Evolutionary conservation across 768 basidiomycete species (phyloP).

Genomic region (Auricularia auricula-judae): DNA sequence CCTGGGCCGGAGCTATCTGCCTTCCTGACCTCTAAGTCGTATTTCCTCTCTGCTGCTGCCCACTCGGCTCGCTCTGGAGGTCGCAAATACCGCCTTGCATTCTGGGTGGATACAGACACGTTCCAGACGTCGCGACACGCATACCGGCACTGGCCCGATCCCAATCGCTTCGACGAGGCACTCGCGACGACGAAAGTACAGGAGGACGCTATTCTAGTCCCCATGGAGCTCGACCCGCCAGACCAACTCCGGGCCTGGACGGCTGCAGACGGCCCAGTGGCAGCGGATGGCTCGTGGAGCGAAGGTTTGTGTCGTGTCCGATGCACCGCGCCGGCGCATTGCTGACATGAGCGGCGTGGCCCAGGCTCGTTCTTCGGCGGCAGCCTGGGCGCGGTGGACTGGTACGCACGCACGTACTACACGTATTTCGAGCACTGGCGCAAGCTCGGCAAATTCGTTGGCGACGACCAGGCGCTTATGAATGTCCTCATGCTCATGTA

Average conservation of each 20-base stretch:
- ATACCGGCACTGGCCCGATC: constrained; percentile 38
- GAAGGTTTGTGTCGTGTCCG: constrained; percentile 27
- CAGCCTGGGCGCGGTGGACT: constrained; percentile 28
- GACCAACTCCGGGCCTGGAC: constrained; percentile 27
- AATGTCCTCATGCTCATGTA: constrained; percentile 35
- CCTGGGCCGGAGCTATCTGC: constrained; percentile 44
- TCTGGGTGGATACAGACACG: constrained; percentile 49
- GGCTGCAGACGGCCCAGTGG: constrained; percentile 37
- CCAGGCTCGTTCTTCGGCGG: constrained; percentile 51
- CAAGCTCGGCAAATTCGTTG: constrained; percentile 33
- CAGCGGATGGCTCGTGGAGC: constrained; percentile 36
- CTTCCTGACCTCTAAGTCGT: constrained; percentile 45
- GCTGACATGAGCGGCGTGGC: too few species aligned
- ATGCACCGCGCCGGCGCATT: too few species aligned
- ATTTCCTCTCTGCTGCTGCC: constrained; percentile 32
- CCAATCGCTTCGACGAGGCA: constrained; percentile 24
- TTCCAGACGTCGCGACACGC: constrained; percentile 31
- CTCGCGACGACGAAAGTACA: constrained; percentile 13
- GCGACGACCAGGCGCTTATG: constrained; percentile 47
- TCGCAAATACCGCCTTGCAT: constrained; percentile 37
- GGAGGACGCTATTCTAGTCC: constrained; percentile 39
- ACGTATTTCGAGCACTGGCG: constrained; percentile 42
- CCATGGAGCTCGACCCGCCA: constrained; percentile 28
- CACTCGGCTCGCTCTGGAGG: constrained; percentile 14
- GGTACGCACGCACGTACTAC: constrained; percentile 38